Base-by-base conservation (phyloP, 2,329 filamentous ascomycete species). In the Fusarium sp. region DNA sequence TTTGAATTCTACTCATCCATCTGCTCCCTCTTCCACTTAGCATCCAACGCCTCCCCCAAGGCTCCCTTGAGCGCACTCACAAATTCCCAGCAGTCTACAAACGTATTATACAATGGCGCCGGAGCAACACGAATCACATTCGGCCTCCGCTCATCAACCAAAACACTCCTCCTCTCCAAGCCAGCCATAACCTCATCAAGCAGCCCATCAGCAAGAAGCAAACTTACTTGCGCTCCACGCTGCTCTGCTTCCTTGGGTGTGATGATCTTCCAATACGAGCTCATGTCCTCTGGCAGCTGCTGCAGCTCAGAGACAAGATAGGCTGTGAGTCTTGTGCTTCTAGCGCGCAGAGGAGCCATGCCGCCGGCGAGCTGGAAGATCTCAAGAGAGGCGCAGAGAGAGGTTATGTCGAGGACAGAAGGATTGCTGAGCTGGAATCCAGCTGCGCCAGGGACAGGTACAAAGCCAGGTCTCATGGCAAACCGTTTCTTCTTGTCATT, bases 71-170 rank as follows among this genome's bases (percentile, higher is more conserved):
- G 77, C 13, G 71, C 74, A 62, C 58, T 55, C 14, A 74, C 74
- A 69, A 79, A 79, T n/a, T 72, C 72, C 34, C 68, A 78, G 53
- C 78, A 79, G 52, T 97, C 93, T 42, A 81, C 81, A 76, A 91
- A 95, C 1, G 86, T 90, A 76, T 95, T 96, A 78, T 96, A 97
- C 76, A 97, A 77, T 9, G 93, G 92, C 42, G 91, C 90, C 5
- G 93, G 93, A 6, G 93, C 92, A 7, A 95, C 88, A 10, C 93
- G 83, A 46, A 97, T 89, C 14, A 96, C 93, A 78, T 95, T 88
- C 3, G 93, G 93, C 77, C 91, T 91, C 65, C 93, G 84, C 81
- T 95, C 91, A 75, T 97, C 93, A n/a, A 92, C 87, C 2, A 96
- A 85, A 4, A 95, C 88, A 2, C 90, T 90, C 6, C 86, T 84